Evolutionary conservation across 2,329 filamentous ascomycete genomes (phyloP), one percentile per base, ranked within the genome.

Genomic region (Leptographium radiaticola): DNA sequence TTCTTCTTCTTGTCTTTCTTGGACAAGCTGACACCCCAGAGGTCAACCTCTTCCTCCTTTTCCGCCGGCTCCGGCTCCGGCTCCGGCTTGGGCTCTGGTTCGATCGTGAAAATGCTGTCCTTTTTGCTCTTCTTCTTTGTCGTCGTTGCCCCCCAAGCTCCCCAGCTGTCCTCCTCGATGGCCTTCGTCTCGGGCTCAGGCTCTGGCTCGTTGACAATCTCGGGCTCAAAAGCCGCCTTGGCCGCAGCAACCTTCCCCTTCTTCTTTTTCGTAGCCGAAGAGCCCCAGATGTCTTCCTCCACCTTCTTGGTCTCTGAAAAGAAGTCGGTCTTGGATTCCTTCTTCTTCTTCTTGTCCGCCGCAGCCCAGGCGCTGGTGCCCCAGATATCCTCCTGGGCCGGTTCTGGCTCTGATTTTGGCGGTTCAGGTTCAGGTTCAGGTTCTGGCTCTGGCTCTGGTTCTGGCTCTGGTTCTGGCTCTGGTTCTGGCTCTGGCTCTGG

Each of bases 1-100:
- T 62, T 62, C 55, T 65, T 65, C 30, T 56, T 56, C 48, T 56
- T 56, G 33, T 51, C 44, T 12, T 46, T 53, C 18, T 43, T 53
- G 6, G 34, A 10, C 16, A n/a, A 31, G 3, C 34, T 5, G 25
- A 31, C 18, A 2, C 39, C 50, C 51, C 43, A 53, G 5, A 38
- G 1, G n/a, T 43, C 38, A 1, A 48, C 49, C 8, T 52, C 53
- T 20, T 45, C 43, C 12, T 50, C 51, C 57, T 56, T 59, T 11
- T 56, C 53, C 0, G 47, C 53, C 6, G 66, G 64, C 49, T 65
- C 65, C 2, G 61, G 64, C 18, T 65, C 65, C 20, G 61, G 59
- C 43, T 62, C 62, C 2, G 38, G 38, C 13, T 51, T 25, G 25
- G 36, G 44, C 15, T 46, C 44, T 1, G 18, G 30, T 13, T 46